Evolutionary conservation across 495 filamentous ascomycete species (phyloP).

Genomic region (Collariella sp.): DNA sequence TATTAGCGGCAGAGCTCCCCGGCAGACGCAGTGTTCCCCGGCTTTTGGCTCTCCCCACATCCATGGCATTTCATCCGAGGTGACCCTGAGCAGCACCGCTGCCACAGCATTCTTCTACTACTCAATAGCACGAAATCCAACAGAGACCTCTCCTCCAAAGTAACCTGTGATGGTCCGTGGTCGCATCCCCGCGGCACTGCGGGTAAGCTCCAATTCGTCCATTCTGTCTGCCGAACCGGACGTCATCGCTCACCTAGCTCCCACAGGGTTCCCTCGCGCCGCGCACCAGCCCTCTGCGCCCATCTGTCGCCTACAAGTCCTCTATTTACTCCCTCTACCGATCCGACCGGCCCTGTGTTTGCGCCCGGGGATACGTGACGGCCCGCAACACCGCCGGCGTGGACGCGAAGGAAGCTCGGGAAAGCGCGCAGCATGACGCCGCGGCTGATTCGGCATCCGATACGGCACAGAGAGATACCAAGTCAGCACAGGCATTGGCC

Average conservation of each 20-base stretch:
- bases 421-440: constrained; percentile 17
- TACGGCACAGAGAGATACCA: constrained; percentile 17
- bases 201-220: constrained; percentile 15
- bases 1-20: constrained; percentile 8
- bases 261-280: constrained; percentile 21
- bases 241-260: constrained; percentile 19
- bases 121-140: background rate
- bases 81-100: constrained; percentile 20
- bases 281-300: constrained; percentile 6
- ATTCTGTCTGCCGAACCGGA: background rate
- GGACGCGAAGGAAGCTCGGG: constrained; percentile 15
- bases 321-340: background rate
- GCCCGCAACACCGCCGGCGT: background rate
- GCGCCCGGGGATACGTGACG: constrained; percentile 18
- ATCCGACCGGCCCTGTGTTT: background rate
- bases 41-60: background rate
- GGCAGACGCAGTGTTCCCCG: constrained; percentile 1
- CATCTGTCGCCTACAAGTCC: background rate
- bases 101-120: background rate
- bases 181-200: constrained; percentile 17
- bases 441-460: constrained; percentile 19
- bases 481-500: constrained; percentile 18
- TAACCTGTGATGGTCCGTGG: constrained; percentile 18
- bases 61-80: constrained; percentile 18
- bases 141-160: background rate